These are phyloP conservation scores for Amylocarpus encephaloides DNA, from an alignment of 2,329 filamentous ascomycete species.

Conservation along the genomic window DNA sequence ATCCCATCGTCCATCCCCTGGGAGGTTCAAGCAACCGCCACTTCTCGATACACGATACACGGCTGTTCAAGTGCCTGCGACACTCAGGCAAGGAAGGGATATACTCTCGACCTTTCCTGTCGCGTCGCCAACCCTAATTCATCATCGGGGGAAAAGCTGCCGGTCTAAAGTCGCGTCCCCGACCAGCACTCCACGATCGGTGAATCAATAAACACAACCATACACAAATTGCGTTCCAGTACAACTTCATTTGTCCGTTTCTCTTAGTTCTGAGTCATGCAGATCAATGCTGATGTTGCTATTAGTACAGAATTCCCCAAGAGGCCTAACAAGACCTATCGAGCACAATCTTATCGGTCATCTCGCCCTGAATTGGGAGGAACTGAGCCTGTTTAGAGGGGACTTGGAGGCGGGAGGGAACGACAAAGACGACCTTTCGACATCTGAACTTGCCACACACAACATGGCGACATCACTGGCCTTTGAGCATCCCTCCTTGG, in stretches of 20 bases:
- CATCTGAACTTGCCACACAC: neutral
- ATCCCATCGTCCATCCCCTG: constrained; percentile 2
- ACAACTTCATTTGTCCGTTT: constrained; percentile 13
- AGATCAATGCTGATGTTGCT: neutral
- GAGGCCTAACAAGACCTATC: neutral
- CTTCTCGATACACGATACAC: neutral
- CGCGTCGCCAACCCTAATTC: neutral
- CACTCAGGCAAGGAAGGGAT: constrained; percentile 2
- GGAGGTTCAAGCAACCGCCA: neutral
- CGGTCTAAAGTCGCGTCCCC: constrained; percentile 15
- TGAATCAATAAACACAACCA: constrained; percentile 8
- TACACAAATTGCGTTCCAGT: constrained; percentile 11
- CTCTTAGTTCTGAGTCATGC: constrained; percentile 6
- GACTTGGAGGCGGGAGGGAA: constrained; percentile 2
- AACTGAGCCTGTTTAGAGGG: neutral
- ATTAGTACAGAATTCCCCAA: neutral
- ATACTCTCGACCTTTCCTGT: neutral
- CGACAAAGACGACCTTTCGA: neutral
- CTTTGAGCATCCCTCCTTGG: constrained; percentile 22
- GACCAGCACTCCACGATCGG: constrained; percentile 1
- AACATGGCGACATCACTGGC: constrained; percentile 25
- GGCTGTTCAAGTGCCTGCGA: neutral
- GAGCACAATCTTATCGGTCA: neutral
- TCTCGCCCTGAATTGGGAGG: constrained; percentile 4
- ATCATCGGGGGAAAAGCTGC: neutral